Evolutionary conservation across 2,329 filamentous ascomycete species (phyloP).

Genomic region (Fusarium virguliforme): DNA sequence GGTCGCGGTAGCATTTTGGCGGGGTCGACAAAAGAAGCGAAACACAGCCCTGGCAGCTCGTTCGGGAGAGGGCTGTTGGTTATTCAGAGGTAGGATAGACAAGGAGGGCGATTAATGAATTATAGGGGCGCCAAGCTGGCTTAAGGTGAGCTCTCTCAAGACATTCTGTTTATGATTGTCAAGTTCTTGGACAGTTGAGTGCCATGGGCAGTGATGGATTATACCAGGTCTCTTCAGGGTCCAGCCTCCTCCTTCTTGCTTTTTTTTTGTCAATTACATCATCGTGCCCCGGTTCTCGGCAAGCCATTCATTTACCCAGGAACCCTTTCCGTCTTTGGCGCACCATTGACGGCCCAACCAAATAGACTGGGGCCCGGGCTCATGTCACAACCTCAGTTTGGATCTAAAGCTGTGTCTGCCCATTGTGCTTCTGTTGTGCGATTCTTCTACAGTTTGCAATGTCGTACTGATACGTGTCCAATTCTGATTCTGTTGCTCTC

Average conservation of each 20-base stretch:
- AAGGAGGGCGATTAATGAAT: neutral
- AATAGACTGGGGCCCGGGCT: constrained; percentile 17
- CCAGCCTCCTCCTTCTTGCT: constrained; percentile 14
- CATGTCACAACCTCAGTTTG: constrained; percentile 1
- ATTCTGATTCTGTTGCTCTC: neutral
- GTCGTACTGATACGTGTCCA: neutral
- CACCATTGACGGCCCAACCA: constrained; percentile 29
- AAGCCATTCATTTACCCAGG: constrained; percentile 3
- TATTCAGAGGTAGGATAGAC: neutral
- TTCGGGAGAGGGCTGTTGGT: neutral
- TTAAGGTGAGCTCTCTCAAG: neutral
- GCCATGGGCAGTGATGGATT: neutral
- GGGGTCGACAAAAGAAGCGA: constrained; percentile 48
- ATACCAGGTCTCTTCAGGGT: constrained; percentile 26
- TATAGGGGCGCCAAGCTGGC: neutral
- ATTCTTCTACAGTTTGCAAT: neutral
- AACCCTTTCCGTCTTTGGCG: constrained; percentile 31
- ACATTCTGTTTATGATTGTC: neutral
- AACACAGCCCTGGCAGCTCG: neutral
- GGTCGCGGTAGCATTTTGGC: constrained; percentile 38
- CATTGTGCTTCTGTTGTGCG: constrained; percentile 16
- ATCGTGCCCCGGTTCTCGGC: constrained; percentile 21
- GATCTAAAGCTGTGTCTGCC: constrained; percentile 5
- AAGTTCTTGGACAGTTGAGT: neutral
- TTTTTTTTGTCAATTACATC: constrained; percentile 45